Evolutionary conservation across 257 asterid genomes (phyloP).

Genomic region (Ilex aquifolium): DNA sequence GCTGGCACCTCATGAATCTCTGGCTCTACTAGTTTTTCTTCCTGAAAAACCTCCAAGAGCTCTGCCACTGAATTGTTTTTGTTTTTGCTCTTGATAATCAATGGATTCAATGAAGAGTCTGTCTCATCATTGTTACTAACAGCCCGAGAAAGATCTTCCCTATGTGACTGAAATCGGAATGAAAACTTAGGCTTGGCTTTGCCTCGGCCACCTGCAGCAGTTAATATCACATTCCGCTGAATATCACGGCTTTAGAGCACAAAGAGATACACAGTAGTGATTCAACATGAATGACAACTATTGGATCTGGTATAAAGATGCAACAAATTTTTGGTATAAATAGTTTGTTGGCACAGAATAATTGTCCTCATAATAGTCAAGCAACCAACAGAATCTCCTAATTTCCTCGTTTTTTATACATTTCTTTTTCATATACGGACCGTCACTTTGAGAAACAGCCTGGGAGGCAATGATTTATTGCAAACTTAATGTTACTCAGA

Average conservation of each 20-base stretch:
- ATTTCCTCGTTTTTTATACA: no score
- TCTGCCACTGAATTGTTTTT: constrained; percentile 23
- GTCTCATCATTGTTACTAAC: constrained; percentile 25
- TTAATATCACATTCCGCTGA: constrained; percentile 8
- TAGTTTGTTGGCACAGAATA: no score
- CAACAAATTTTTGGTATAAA: no score
- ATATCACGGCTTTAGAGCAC: constrained; percentile 5
- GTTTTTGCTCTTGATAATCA: constrained; percentile 13
- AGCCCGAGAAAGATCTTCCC: constrained; percentile 28
- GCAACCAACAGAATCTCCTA: no score
- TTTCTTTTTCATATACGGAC: no score
- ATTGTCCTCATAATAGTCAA: no score
- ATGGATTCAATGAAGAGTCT: constrained; percentile 16
- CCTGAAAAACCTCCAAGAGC: constrained; percentile 25
- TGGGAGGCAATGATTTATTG: no score
- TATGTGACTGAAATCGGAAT: constrained; percentile 35
- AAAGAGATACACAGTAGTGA: not conserved
- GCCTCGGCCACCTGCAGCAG: constrained; percentile 38
- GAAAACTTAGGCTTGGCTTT: constrained; percentile 46
- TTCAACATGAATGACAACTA: no score
- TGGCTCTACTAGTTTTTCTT: constrained; percentile 25
- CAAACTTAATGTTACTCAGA: no score
- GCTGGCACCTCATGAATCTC: constrained; percentile 23
- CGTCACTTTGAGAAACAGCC: no score
- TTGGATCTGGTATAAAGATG: no score